Evolutionary conservation across 306 rosid genomes (phyloP).

Genomic region (Gastrolobium bilobum): DNA sequence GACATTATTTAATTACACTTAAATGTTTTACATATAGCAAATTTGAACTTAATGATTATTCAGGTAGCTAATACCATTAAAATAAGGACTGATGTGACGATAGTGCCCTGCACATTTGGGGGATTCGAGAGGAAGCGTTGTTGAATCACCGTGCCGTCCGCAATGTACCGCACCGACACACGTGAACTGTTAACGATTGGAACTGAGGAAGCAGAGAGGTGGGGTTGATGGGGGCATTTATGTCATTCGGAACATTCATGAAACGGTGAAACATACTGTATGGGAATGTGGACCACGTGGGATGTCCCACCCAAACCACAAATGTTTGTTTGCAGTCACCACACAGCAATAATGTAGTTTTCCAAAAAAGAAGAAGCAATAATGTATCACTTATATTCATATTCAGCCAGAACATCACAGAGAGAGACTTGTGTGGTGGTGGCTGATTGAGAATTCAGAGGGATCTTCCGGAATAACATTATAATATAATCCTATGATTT

Average conservation of each 20-base stretch:
- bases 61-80: too few species aligned
- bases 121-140: too few species aligned
- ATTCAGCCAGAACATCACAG: background rate
- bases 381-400: too few species aligned
- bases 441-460: background rate
- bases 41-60: too few species aligned
- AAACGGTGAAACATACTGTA: background rate
- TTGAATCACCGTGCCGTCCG: background rate
- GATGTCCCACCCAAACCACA: background rate
- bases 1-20: too few species aligned
- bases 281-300: conserved; percentile 9
- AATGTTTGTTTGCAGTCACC: background rate
- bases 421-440: background rate
- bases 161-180: conserved; percentile 31
- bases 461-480: background rate
- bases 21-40: too few species aligned
- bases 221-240: conserved; percentile 7
- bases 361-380: too few species aligned
- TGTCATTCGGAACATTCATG: background rate
- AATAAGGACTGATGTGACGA: background rate
- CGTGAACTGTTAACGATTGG: background rate
- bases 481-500: too few species aligned
- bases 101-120: too few species aligned
- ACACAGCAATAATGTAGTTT: background rate
- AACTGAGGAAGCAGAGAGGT: background rate